Conservation (phyloP, 1,139 yeast species). For the Debaryomyces subglobosus region DNA sequence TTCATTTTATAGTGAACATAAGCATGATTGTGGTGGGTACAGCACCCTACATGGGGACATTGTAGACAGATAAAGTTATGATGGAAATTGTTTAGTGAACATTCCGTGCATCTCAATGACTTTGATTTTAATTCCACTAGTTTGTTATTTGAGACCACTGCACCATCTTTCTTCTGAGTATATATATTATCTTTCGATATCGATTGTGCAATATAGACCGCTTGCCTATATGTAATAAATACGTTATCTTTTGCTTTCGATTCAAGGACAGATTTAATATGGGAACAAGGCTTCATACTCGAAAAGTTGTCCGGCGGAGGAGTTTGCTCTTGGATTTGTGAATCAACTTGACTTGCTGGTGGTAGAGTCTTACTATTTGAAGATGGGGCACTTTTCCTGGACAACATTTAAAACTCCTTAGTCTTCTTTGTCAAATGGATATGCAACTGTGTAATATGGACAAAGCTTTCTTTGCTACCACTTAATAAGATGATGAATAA, state of each 20-base stretch:
- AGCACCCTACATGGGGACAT: conserved; percentile 83
- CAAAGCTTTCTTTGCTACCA: neutral
- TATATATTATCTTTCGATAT: conserved; percentile 24
- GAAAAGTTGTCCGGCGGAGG: conserved; percentile 27
- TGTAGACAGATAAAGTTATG: conserved; percentile 73
- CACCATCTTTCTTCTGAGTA: conserved; percentile 35
- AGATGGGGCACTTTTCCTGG: conserved; percentile 17
- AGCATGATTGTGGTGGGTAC: conserved; percentile 54
- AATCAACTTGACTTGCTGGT: neutral
- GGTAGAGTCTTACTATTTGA: conserved; percentile 6
- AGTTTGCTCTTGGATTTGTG: conserved; percentile 7
- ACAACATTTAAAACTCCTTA: conserved; percentile 8
- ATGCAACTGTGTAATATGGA: neutral
- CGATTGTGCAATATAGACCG: conserved; percentile 50
- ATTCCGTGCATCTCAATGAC: conserved; percentile 54
- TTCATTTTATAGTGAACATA: conserved; percentile 58
- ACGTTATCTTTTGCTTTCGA: conserved; percentile 61
- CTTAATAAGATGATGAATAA: neutral
- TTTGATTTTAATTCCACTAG: conserved; percentile 43
- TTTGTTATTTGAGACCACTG: conserved; percentile 30
- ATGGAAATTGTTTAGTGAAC: conserved; percentile 48
- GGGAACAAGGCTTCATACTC: conserved; percentile 53
- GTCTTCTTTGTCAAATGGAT: neutral
- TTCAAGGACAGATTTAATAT: conserved; percentile 53
- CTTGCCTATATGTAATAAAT: conserved; percentile 59